Base-by-base conservation (phyloP, 352 stramenopile genomes). In the Pythium monospermum region DNA sequence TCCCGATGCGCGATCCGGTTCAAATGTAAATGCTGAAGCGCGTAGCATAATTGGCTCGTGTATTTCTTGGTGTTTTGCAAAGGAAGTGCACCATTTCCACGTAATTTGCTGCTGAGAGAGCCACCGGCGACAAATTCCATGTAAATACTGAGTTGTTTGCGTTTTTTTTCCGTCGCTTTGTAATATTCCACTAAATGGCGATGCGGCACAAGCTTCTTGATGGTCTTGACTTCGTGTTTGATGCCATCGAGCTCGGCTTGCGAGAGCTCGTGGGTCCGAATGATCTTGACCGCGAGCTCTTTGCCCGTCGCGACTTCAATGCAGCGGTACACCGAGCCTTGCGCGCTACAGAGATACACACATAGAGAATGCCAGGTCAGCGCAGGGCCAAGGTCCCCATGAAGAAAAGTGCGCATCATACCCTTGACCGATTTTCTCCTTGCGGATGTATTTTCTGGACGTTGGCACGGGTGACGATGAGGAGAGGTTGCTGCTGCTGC, bases 1-100 rank as follows among this genome's bases (percentile, higher is more conserved):
- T 94, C 81, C 19, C 78, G 78, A 60, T 98, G 91, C 1, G 91
- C 82, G 49, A 98, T 94, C 4, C 80, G 69, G 21, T 91, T 81
- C 12, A 70, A 36, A 48, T 98, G 91, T 7, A 98, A 69, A 58
- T 95, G 94, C 35, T 78, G 56, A 27, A 98, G 57, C 21, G 79
- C 91, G 8, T 79, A 54, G 41, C 91, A 76, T 12, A 98, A 66
- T 43, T 97, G 87, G 11, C 69, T 67, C 4, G 78, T 87, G 62
- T 85, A 97, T n/a, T 73, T 51, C 31, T 79, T 70, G 15, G 73
- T 64, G 0, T 69, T 22, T 2, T 62, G 35, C 12, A 94, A 50
- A 2, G 68, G 31, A 13, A 89, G 50, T 18, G 66, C 57, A 41
- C 87, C 69, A 25, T 62, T 54, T 32, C 68, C 57, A 13, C 81